Percentiles rank a stretch among this genome's conserved stretches.
phyloP scores from a whole-genome alignment of 2,329 filamentous ascomycete species.

The Fusarium citri region DNA sequence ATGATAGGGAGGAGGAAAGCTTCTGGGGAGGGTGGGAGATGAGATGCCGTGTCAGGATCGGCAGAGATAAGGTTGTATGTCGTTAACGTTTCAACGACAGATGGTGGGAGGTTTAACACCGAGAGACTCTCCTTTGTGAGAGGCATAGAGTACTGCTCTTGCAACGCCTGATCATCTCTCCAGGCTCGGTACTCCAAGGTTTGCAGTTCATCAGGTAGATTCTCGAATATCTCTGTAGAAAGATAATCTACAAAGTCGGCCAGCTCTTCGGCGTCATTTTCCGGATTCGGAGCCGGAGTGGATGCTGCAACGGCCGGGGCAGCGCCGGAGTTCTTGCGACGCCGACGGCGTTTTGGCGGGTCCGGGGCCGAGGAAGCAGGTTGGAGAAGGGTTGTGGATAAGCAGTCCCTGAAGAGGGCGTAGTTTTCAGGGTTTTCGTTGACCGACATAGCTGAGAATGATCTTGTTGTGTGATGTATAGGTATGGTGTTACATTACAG shows the following conservation, averaged over 20 bases:
- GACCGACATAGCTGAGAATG: constrained; percentile 30
- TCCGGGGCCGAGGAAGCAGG: constrained; percentile 61
- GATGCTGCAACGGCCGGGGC: constrained; percentile 17
- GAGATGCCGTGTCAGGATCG: constrained; percentile 48
- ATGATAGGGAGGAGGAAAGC: constrained; percentile 74
- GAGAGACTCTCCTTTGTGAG: constrained; percentile 65
- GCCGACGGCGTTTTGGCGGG: constrained; percentile 58
- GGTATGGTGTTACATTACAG: constrained; percentile 5
- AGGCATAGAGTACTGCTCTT: constrained; percentile 67
- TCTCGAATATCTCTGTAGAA: constrained; percentile 74
- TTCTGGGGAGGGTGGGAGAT: constrained; percentile 54
- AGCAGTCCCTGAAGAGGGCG: constrained; percentile 77
- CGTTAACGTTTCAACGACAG: constrained; percentile 73
- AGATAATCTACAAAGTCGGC: constrained; percentile 87
- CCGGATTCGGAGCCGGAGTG: constrained; percentile 28
- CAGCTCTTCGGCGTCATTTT: constrained; percentile 70
- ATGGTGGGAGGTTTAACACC: constrained; percentile 63
- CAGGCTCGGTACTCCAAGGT: constrained; percentile 70
- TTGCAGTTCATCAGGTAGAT: constrained; percentile 71
- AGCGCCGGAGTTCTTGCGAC: constrained; percentile 38
- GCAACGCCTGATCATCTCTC: constrained; percentile 56
- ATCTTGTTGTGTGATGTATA: not conserved
- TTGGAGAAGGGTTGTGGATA: constrained; percentile 76
- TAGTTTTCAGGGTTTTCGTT: constrained; percentile 49
- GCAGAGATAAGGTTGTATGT: constrained; percentile 73